Evolutionary conservation across 73 alveolate genomes (phyloP), one percentile per base, ranked within the genome.

Genomic region (Symbiodinium pilosum): DNA sequence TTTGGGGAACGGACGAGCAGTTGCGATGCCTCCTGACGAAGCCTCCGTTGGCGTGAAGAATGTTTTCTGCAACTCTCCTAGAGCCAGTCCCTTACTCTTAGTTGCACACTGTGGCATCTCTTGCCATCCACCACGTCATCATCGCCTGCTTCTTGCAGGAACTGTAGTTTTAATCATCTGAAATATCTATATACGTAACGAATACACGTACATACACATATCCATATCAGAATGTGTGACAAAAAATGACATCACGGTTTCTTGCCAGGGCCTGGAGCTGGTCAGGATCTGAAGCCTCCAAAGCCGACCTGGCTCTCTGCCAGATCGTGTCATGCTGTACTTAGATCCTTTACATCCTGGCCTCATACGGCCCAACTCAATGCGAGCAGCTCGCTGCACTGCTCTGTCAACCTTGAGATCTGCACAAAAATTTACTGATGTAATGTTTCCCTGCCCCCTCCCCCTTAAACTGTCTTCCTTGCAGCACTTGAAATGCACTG

Each of bases 71-170:
- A n/a, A n/a, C n/a, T n/a, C n/a, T 24, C 30, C 16, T 28, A 26
- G 32, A 11, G 7, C 38, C 81, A 2, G 32, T 64, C 81, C 30
- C 39, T 64, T n/a, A 14, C 81, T 4, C 41, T 64, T 64, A n/a
- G 81, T 9, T 26, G 38, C 81, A 4, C 81, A 28, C 97, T 2
- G 97, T 83, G 26, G 97, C 71, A 69, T 91, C 97, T 69, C 97
- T 85, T 18, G 97, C 97, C 97, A 91, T 91, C 97, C 97, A 91
- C 97, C 97, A 91, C 42, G 97, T 91, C 97, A 91, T 91, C 97
- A 91, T 91, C 44, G 97, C 97, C 97, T 91, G 41, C 4, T 73
- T n/a, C n/a, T n/a, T n/a, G n/a, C n/a, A n/a, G n/a, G n/a, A n/a
- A n/a, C n/a, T n/a, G n/a, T n/a, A n/a, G n/a, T n/a, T n/a, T n/a